These are phyloP conservation scores for Triticum dicoccoides DNA, from an alignment of 176 grass and related monocot species.

Conservation along the genomic window DNA sequence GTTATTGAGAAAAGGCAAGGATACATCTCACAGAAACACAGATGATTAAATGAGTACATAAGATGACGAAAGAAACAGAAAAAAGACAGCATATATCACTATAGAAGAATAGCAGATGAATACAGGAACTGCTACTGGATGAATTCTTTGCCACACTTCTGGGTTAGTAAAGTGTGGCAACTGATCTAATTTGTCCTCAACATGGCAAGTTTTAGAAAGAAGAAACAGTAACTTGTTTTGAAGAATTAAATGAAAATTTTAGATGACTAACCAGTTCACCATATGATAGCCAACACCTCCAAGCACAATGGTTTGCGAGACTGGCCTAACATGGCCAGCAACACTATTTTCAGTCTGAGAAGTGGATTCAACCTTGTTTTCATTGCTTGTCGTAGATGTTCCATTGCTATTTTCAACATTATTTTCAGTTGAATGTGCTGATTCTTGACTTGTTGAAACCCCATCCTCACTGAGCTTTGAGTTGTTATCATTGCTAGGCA, in stretches of 20 bases:
- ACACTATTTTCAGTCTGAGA: conserved; percentile 51
- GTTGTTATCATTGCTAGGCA: conserved; percentile 33
- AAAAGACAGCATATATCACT: not conserved
- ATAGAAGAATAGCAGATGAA: not conserved
- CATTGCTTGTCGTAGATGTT: conserved; percentile 39
- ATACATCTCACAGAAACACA: not conserved
- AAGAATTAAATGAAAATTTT: conserved; percentile 23
- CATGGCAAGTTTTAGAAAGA: conserved; percentile 7
- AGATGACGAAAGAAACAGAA: conserved; percentile 15
- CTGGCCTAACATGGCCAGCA: conserved; percentile 38
- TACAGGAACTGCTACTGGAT: not conserved
- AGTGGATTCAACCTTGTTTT: conserved; percentile 55
- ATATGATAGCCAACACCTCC: conserved; percentile 98
- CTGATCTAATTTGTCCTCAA: not conserved
- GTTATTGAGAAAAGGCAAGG: conserved; percentile 7
- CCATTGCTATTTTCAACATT: conserved; percentile 47
- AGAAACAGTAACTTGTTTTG: not conserved
- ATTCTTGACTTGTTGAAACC: conserved; percentile 43
- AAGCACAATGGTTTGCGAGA: conserved; percentile 69
- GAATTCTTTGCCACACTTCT: no score
- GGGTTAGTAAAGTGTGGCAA: no score
- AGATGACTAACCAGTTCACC: conserved; percentile 98
- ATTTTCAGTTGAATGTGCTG: conserved; percentile 41
- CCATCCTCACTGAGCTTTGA: conserved; percentile 45
- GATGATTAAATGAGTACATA: not conserved